These are phyloP conservation scores for Oenanthe javanica DNA, from an alignment of 140 eudicot species.

Conservation along the genomic window DNA sequence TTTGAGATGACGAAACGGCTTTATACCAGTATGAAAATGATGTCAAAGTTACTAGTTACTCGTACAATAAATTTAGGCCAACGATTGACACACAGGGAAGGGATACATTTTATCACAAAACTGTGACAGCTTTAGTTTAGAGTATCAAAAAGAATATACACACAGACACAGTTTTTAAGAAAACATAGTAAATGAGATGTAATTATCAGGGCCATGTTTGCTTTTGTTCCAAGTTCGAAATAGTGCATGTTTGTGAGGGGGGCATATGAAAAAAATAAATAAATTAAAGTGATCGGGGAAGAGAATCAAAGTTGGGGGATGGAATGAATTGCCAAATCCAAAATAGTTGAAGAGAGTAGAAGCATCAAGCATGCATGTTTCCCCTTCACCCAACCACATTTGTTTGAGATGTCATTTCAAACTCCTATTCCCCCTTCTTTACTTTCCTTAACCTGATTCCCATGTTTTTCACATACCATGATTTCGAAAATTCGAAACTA, in stretches of 20 bases:
- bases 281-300: neutral
- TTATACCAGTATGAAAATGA: no score
- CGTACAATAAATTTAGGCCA: no score
- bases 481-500: neutral
- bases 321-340: neutral
- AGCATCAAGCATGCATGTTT: neutral
- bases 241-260: neutral
- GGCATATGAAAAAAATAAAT: no score
- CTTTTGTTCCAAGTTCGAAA: neutral
- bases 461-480: neutral
- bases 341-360: neutral
- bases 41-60: no score
- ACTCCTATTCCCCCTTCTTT: no score
- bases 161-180: no score
- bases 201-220: neutral
- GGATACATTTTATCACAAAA: no score
- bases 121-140: neutral
- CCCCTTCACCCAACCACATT: slow-evolving; percentile 7
- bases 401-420: slow-evolving; percentile 5
- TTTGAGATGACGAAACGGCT: no score
- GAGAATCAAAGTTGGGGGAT: neutral
- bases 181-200: neutral
- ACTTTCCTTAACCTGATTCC: no score
- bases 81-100: no score
- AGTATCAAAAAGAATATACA: neutral